Percentiles rank a stretch among this genome's conserved stretches.
Evolutionary conservation across 75 land plant species (phyloP).

Genomic region (Larix kaempferi): DNA sequence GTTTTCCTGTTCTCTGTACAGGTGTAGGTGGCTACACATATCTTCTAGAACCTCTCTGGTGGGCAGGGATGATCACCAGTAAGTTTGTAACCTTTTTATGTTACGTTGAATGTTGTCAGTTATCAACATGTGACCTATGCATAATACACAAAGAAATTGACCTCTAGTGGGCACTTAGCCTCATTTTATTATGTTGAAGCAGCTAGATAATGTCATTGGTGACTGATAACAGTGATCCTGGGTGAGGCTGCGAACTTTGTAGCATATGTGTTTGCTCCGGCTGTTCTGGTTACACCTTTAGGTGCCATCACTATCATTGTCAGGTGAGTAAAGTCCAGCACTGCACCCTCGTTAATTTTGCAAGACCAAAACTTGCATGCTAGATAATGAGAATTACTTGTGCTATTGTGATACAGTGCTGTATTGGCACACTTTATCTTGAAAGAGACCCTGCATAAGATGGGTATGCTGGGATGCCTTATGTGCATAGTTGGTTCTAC

Average conservation of each 20-base stretch:
- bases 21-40: conserved; percentile 56
- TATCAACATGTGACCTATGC: too few relatives aligned
- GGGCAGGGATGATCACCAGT: conserved; percentile 65
- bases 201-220: conserved; percentile 8
- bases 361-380: too few relatives aligned
- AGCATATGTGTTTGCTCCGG: conserved; percentile 85
- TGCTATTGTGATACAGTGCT: conserved; percentile 30
- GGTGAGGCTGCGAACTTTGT: conserved; percentile 83
- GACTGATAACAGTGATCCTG: conserved; percentile 45
- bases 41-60: conserved; percentile 53
- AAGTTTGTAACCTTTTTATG: conserved; percentile 6
- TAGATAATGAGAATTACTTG: neutral
- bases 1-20: conserved; percentile 5
- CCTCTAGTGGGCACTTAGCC: too few relatives aligned
- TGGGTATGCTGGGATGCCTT: conserved; percentile 53
- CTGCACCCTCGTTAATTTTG: too few relatives aligned
- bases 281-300: conserved; percentile 78
- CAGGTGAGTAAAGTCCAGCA: conserved; percentile 31
- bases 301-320: conserved; percentile 83
- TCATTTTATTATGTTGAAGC: neutral
- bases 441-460: conserved; percentile 14
- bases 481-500: conserved; percentile 94
- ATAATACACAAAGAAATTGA: too few relatives aligned
- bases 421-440: conserved; percentile 61
- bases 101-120: neutral